Conservation (phyloP, 75 land plant genomes). For the Picea glauca region DNA sequence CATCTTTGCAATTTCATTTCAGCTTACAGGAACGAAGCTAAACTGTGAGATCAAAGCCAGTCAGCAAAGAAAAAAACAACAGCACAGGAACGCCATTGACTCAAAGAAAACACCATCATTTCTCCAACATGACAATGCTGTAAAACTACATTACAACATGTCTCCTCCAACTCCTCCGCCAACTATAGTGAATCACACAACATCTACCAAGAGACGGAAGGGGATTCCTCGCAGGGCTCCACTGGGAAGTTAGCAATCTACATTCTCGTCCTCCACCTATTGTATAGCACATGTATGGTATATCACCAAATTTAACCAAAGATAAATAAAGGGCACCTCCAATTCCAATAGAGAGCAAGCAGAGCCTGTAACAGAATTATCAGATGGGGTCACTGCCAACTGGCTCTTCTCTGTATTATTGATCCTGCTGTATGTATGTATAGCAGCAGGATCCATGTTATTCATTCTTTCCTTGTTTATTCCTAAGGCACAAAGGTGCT, state of each 20-base stretch:
- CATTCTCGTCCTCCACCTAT: neutral
- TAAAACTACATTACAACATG: neutral
- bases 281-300: no score
- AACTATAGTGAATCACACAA: neutral
- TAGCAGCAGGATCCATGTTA: no score
- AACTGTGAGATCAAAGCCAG: neutral
- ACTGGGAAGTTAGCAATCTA: neutral
- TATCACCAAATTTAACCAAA: neutral
- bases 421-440: no score
- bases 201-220: neutral
- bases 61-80: neutral
- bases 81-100: neutral
- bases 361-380: neutral
- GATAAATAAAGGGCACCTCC: neutral
- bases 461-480: no score
- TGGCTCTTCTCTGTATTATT: no score
- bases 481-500: no score
- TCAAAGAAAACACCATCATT: neutral
- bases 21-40: slow-evolving; percentile 4
- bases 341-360: neutral
- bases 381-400: neutral
- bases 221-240: slow-evolving; percentile 10
- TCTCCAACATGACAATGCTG: neutral
- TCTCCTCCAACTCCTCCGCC: neutral
- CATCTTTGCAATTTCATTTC: neutral